phyloP scores from a whole-genome alignment of 108 stramenopile genomes.

The Skeletonema potamos region DNA sequence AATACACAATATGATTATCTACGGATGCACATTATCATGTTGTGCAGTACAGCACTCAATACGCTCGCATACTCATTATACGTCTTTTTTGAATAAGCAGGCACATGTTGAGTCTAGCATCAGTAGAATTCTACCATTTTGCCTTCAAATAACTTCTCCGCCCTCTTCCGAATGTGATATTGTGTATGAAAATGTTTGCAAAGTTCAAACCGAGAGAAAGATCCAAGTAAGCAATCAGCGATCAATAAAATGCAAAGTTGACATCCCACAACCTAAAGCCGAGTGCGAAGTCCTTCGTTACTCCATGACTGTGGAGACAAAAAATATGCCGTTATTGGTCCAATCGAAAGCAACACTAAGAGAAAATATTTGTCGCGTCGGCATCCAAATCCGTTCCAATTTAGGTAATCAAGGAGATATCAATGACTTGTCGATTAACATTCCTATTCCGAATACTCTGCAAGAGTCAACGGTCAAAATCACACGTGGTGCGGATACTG shows the following conservation, averaged over 20 bases:
- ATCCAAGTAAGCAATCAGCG: background rate
- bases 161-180: background rate
- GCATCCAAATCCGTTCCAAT: slow-evolving; percentile 79
- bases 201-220: background rate
- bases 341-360: slow-evolving; percentile 65
- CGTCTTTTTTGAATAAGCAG: background rate
- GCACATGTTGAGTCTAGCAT: slow-evolving; percentile 1
- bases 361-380: slow-evolving; percentile 50
- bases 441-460: slow-evolving; percentile 53
- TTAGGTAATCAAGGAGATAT: slow-evolving; percentile 67
- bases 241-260: slow-evolving; percentile 20
- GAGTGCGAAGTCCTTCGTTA: slow-evolving; percentile 50
- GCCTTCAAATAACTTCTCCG: slow-evolving; percentile 1
- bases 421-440: slow-evolving; percentile 54
- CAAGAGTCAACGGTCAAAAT: slow-evolving; percentile 49
- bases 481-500: slow-evolving; percentile 47
- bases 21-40: background rate
- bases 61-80: background rate
- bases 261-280: slow-evolving; percentile 56
- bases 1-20: background rate
- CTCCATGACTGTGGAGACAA: slow-evolving; percentile 36
- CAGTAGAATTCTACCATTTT: background rate
- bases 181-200: background rate
- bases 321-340: slow-evolving; percentile 68
- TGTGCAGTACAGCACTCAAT: background rate